These are phyloP conservation scores for Neolentinus lepideus DNA, from an alignment of 1,284 basidiomycete genomes.

Conservation along the genomic window DNA sequence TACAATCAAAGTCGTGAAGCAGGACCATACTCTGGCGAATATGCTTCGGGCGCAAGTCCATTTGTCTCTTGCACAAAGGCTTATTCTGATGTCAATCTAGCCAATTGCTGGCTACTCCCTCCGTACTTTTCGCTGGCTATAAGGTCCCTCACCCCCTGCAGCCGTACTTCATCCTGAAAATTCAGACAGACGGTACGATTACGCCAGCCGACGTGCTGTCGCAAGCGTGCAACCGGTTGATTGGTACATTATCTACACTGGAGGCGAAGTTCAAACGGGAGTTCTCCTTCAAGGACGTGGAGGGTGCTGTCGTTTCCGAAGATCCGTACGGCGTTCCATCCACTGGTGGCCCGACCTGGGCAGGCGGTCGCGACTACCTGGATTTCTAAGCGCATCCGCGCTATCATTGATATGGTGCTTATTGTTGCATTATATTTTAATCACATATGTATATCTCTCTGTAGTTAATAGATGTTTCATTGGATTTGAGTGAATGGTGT, in stretches of 20 bases:
- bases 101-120: slow-evolving; percentile 80
- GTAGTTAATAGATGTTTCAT: too few relatives aligned
- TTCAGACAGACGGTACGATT: slow-evolving; percentile 88
- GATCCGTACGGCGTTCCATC: slow-evolving; percentile 49
- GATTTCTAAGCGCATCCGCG: slow-evolving; percentile 40
- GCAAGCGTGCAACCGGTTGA: slow-evolving; percentile 78
- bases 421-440: neutral
- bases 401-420: neutral
- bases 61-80: neutral
- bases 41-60: slow-evolving; percentile 85
- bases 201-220: slow-evolving; percentile 85
- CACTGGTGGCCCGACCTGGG: slow-evolving; percentile 27
- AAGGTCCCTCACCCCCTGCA: slow-evolving; percentile 96
- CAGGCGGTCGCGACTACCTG: slow-evolving; percentile 54
- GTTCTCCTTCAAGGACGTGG: slow-evolving; percentile 67
- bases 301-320: slow-evolving; percentile 39
- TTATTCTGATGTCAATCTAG: slow-evolving; percentile 30
- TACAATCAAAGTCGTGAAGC: slow-evolving; percentile 90
- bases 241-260: slow-evolving; percentile 64
- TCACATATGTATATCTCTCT: too few relatives aligned
- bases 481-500: too few relatives aligned
- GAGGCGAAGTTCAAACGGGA: slow-evolving; percentile 73
- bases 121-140: slow-evolving; percentile 94
- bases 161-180: slow-evolving; percentile 89
- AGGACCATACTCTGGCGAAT: slow-evolving; percentile 96